Evolutionary conservation across 768 basidiomycete genomes (phyloP).

Genomic region (Suillus plorans): DNA sequence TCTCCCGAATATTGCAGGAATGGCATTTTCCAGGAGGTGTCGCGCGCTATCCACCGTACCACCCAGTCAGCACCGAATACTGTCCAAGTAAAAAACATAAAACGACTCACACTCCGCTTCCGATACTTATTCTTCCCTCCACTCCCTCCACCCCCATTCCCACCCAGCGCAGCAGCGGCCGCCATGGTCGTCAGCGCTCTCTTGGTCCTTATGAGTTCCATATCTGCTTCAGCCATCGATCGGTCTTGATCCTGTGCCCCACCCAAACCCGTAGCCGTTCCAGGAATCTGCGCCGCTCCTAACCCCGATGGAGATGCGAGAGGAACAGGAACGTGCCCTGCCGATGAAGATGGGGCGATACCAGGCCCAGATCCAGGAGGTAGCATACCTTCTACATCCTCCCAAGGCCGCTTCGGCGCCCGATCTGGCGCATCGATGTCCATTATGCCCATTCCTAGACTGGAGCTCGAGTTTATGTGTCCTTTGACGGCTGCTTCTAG

Average conservation of each 20-base stretch:
- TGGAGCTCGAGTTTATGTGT: background rate
- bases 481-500: background rate
- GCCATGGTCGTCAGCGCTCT: constrained; percentile 68
- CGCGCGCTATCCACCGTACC: constrained; percentile 57
- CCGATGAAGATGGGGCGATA: background rate
- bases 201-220: constrained; percentile 82
- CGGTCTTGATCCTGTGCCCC: constrained; percentile 39
- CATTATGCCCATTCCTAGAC: constrained; percentile 12
- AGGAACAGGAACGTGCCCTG: background rate
- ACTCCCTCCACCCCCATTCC: constrained; percentile 30
- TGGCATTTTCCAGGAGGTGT: constrained; percentile 86
- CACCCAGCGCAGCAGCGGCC: constrained; percentile 44
- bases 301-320: background rate
- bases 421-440: constrained; percentile 45
- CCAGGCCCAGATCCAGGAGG: constrained; percentile 14
- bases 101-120: constrained; percentile 74
- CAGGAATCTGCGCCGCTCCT: background rate
- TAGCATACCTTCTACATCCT: constrained; percentile 45
- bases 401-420: constrained; percentile 79
- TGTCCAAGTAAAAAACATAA: background rate
- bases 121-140: constrained; percentile 72
- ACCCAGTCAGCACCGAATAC: constrained; percentile 19
- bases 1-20: constrained; percentile 84
- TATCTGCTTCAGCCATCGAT: constrained; percentile 76
- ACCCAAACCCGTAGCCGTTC: background rate